Evolutionary conservation across 164 flowering plant species (phyloP), one percentile per base, ranked within the genome.

Genomic region (Stephania japonica): DNA sequence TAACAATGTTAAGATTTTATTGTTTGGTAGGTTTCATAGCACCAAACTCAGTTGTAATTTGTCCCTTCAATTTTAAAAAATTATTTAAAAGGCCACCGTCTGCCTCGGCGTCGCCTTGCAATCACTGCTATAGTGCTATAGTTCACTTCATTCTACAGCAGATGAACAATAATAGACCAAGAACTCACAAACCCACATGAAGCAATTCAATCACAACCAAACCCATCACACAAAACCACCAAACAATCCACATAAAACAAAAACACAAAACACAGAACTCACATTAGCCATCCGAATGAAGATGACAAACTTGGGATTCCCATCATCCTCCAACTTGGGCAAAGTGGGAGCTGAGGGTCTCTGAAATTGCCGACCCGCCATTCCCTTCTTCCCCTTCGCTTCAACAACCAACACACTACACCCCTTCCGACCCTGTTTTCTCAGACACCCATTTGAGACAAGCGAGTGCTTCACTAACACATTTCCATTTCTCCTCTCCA

Each of bases 271-370:
- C 67, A 65, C 49, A 49, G 69, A 63, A 74, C 91, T 65, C 56
- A 95, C 99, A 77, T 90, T 87, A 42, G 91, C 89, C 86, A 87
- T 85, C 23, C 99, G 91, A 70, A 95, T 91, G 86, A 95, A 95
- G 78, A 95, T 83, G 63, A 92, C 93, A 53, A 95, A 95, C 42
- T 75, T 81, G 4, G 99, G 99, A 81, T 91, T 91, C 41, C 96
- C 98, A 79, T 95, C 97, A 68, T 95, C 96, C 81, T 92, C 99
- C 63, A 95, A 73, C 81, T 91, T 91, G 80, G 98, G 97, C 77
- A 92, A 38, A 8, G 88, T 75, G 70, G 92, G 94, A 63, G 85
- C 83, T 5, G 84, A 77, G 12, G 88, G 26, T 14, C 87, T 79
- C 62, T 87, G 87, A 76, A 80, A 87, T 74, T 87, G 93, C 6